Base-by-base conservation (phyloP, 164 flowering plant species). In the Vitis amurensis region DNA sequence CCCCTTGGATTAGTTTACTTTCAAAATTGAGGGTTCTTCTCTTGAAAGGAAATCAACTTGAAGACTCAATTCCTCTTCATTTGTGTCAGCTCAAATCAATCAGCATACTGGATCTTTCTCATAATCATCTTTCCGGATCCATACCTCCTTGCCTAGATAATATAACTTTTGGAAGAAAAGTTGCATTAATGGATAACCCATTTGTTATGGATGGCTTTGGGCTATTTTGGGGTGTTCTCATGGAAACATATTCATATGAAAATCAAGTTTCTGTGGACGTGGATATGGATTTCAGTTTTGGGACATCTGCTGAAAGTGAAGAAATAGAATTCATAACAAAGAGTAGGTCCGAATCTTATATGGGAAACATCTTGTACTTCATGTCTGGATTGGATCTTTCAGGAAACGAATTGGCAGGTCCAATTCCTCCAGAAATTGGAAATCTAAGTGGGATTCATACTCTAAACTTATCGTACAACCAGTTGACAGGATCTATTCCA, bases 331-430 rank as follows among this genome's bases (percentile, higher is more conserved):
- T 78, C 59, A 52, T 23, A 4, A 68, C 74, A 44, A 75, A 75
- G 67, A 59, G 55, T 1, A 27, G n/a, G 7, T 14, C 56, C 3
- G 19, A 64, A 16, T 11, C 62, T 50, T 78, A 74, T 19, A n/a
- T 30, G 47, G 73, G 64, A 9, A 44, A 19, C 8, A 27, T 58
- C 4, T 67, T 68, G 11, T 1, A 17, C 1, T 65, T 23, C 16
- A 59, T 75, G 51, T 68, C 70, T 13, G 77, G 75, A 48, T n/a
- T 79, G 10, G 77, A 79, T 68, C 59, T 79, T 2, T 79, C 82
- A 1, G 50, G 29, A 27, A 79, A 79, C 57, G 48, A 57, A 9
- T 37, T 79, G 60, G 64, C 53, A 0, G 76, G 76, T 9, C 17
- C 49, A 16, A 69, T 79, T 15, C 82, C 82, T 16, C 55, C 8